These are phyloP conservation scores for Ogataea populi-albae DNA, from an alignment of 805 yeast genomes.

Conservation along the genomic window DNA sequence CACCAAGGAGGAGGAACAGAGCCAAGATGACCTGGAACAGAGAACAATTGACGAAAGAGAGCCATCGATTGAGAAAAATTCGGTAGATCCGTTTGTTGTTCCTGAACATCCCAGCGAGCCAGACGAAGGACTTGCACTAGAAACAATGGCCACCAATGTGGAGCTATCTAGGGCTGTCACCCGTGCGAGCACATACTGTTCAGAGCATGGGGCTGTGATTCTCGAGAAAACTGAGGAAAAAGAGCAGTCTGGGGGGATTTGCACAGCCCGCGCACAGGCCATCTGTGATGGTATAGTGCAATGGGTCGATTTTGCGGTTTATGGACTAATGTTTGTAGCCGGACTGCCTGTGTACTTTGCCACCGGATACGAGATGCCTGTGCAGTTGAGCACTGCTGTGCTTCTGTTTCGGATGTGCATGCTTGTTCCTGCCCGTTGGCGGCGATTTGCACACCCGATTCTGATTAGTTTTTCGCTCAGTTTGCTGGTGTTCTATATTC, in stretches of 20 bases:
- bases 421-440: slow-evolving; percentile 43
- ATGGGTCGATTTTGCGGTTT: slow-evolving; percentile 56
- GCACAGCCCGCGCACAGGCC: no score
- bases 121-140: slow-evolving; percentile 32
- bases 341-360: slow-evolving; percentile 63
- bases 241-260: no score
- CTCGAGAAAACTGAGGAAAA: no score
- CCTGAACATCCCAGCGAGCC: not conserved
- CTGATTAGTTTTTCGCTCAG: slow-evolving; percentile 62
- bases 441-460: slow-evolving; percentile 66
- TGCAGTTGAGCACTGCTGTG: slow-evolving; percentile 61
- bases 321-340: slow-evolving; percentile 43
- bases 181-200: not conserved
- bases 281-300: slow-evolving; percentile 19
- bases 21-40: not conserved
- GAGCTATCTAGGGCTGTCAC: slow-evolving; percentile 14
- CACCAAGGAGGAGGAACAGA: slow-evolving; percentile 22
- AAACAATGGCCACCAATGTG: slow-evolving; percentile 20
- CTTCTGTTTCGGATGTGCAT: slow-evolving; percentile 50
- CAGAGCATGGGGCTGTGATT: no score
- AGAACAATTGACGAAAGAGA: not conserved
- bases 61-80: not conserved
- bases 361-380: slow-evolving; percentile 54
- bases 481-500: slow-evolving; percentile 60
- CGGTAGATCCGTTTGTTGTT: not conserved